Base-by-base conservation (phyloP, 257 asterid species). In the Thymus quinquecostatus region DNA sequence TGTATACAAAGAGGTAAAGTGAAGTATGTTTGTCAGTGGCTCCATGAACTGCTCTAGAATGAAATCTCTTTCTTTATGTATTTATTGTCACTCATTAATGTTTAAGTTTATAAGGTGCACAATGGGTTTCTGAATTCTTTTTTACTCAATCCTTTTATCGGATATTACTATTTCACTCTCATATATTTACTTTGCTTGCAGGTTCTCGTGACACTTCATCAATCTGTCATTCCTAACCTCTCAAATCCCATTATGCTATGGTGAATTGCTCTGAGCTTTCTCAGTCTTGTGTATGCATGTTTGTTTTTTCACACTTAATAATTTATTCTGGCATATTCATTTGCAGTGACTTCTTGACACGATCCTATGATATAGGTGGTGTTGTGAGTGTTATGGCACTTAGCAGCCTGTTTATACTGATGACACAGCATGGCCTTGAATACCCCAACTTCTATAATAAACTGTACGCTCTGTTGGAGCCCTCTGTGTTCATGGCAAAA, bases 371-470 rank as follows among this genome's bases (percentile, higher is more conserved):
- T 82, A 83, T 91, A 72, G 98, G 98, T 76, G 98, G 98, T 70
- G 96, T 94, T 36, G 85, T 89, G 76, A 94, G 98, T 79, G 97
- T 94, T 47, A 91, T 91, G 98, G 91, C 98, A 62, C 98, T 94
- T 59, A 89, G 95, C 88, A 86, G 99, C 75, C 84, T 94, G 67
- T 89, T 61, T 78, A 74, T 92, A 77, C 91, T 94, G 79, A 89
- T 94, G 98, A 94, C 98, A 64, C 88, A 89, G 81, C 91, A 94
- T 70, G 96, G 98, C 32, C 95, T 94, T 59, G 99, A 94, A 64
- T 94, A 94, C 80, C 96, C 97, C 75, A 83, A 94, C 82, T 94
- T 94, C 85, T 94, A 94, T 51, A 79, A 85, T 77, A 91, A 94
- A 82, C 95, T 94, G 50, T 94, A 94, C 71, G 97, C 88, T 49